Conservation (phyloP, 495 filamentous ascomycete genomes). For the Letharia columbiana region DNA sequence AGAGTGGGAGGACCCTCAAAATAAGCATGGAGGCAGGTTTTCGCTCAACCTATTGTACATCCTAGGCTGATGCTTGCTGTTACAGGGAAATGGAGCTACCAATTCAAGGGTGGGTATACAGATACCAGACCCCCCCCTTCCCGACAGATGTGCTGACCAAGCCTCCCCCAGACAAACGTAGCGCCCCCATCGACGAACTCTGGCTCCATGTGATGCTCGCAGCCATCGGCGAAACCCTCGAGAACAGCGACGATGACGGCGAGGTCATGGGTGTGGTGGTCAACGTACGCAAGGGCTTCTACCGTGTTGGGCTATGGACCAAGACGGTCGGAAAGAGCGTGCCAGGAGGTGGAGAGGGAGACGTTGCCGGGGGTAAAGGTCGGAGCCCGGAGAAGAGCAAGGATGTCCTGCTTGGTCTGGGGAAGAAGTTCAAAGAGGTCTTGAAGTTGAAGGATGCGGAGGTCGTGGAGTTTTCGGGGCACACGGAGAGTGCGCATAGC, state of each 20-base stretch:
- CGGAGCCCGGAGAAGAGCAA: conserved; percentile 69
- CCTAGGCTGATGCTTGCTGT: background rate
- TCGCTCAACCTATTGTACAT: background rate
- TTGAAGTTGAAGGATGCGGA: conserved; percentile 68
- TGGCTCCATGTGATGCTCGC: conserved; percentile 97
- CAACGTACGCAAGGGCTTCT: conserved; percentile 97
- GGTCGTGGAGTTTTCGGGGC: conserved; percentile 85
- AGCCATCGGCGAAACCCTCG: conserved; percentile 95
- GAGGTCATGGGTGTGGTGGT: conserved; percentile 99
- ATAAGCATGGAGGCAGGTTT: conserved; percentile 79
- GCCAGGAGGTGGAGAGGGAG: conserved; percentile 62
- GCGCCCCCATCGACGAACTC: conserved; percentile 81
- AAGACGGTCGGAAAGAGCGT: conserved; percentile 78
- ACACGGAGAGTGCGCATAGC: conserved; percentile 84
- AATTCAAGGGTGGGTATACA: conserved; percentile 54
- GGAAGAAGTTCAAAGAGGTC: conserved; percentile 81
- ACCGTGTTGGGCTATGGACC: conserved; percentile 89
- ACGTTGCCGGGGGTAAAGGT: conserved; percentile 58
- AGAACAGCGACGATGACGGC: conserved; percentile 76
- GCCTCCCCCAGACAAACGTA: conserved; percentile 60
- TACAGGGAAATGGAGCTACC: conserved; percentile 76
- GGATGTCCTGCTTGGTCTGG: conserved; percentile 74
- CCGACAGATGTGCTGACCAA: background rate
- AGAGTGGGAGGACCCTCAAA: conserved; percentile 96
- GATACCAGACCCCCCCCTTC: background rate